These are phyloP conservation scores for Serendipita sp. DNA, from an alignment of 768 basidiomycete species.

Conservation along the genomic window DNA sequence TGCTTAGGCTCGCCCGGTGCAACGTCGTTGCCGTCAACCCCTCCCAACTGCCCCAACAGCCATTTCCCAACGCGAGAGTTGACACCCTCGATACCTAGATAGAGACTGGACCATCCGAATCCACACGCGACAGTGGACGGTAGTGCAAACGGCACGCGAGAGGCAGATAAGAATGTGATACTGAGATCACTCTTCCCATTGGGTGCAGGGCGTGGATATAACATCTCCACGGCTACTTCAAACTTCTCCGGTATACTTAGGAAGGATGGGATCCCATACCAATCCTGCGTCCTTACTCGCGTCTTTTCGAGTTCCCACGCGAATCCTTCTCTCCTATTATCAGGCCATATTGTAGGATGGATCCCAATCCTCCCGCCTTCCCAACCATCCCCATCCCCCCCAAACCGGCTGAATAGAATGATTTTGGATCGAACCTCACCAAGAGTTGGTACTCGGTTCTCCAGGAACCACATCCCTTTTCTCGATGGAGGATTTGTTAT, in stretches of 20 bases:
- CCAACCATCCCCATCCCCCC: conserved; percentile 54
- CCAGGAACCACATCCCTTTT: conserved; percentile 60
- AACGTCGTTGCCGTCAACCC: neutral
- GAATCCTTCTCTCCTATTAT: conserved; percentile 58
- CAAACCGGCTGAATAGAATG: conserved; percentile 77
- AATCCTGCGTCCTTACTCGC: conserved; percentile 66
- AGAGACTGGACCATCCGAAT: conserved; percentile 52
- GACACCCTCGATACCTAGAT: conserved; percentile 69
- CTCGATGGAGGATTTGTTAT: conserved; percentile 38
- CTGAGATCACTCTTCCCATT: conserved; percentile 35
- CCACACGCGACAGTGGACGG: conserved; percentile 68
- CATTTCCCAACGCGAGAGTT: conserved; percentile 62
- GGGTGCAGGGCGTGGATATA: conserved; percentile 27
- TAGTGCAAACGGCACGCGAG: conserved; percentile 63
- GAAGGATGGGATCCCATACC: conserved; percentile 74
- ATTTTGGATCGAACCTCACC: conserved; percentile 79
- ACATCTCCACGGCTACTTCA: conserved; percentile 35
- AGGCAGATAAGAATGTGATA: conserved; percentile 70
- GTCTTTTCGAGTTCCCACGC: conserved; percentile 49
- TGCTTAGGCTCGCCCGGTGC: neutral
- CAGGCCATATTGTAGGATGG: conserved; percentile 77
- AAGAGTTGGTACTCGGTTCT: conserved; percentile 63
- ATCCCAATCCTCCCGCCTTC: conserved; percentile 64
- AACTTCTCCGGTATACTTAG: conserved; percentile 75
- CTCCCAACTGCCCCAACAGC: conserved; percentile 40